Evolutionary conservation across 2,329 filamentous ascomycete species (phyloP).

Genomic region (Fusarium albosuccineum): DNA sequence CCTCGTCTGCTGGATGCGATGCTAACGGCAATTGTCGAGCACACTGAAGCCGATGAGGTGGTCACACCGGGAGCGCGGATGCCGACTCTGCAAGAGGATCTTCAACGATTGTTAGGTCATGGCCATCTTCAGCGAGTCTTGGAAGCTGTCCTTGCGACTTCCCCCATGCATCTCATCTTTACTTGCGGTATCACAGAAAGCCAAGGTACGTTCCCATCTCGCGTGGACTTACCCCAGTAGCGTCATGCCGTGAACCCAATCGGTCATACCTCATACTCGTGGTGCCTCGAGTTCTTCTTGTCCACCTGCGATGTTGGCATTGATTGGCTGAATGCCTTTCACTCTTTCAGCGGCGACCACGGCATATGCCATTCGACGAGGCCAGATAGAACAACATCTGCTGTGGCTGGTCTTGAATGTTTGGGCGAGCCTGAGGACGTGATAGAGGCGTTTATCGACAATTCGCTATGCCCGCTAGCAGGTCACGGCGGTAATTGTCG

Average conservation of each 20-base stretch:
- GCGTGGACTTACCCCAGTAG: constrained; percentile 62
- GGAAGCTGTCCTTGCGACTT: constrained; percentile 27
- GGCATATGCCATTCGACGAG: constrained; percentile 65
- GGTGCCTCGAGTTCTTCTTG: constrained; percentile 63
- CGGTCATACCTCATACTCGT: constrained; percentile 56
- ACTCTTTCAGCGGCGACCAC: constrained; percentile 63
- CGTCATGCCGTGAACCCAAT: constrained; percentile 57
- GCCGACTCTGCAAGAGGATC: constrained; percentile 54
- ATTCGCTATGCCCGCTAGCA: constrained; percentile 64
- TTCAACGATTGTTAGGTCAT: constrained; percentile 52
- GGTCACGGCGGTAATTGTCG: constrained; percentile 56
- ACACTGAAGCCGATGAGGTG: constrained; percentile 47
- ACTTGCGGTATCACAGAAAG: constrained; percentile 74
- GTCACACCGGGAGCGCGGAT: constrained; percentile 57
- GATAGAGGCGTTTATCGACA: constrained; percentile 66
- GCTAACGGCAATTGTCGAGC: constrained; percentile 60
- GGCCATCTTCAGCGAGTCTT: constrained; percentile 49
- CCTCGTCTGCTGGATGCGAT: constrained; percentile 60
- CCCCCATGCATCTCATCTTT: constrained; percentile 69
- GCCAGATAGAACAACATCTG: constrained; percentile 64
- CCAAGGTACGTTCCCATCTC: constrained; percentile 71
- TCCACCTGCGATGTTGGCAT: constrained; percentile 51
- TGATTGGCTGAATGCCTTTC: constrained; percentile 65
- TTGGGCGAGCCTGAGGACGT: constrained; percentile 70
- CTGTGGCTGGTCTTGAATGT: constrained; percentile 70